These are phyloP conservation scores for Fomitopsis pinicola DNA, from an alignment of 1,284 basidiomycete species.

Conservation along the genomic window DNA sequence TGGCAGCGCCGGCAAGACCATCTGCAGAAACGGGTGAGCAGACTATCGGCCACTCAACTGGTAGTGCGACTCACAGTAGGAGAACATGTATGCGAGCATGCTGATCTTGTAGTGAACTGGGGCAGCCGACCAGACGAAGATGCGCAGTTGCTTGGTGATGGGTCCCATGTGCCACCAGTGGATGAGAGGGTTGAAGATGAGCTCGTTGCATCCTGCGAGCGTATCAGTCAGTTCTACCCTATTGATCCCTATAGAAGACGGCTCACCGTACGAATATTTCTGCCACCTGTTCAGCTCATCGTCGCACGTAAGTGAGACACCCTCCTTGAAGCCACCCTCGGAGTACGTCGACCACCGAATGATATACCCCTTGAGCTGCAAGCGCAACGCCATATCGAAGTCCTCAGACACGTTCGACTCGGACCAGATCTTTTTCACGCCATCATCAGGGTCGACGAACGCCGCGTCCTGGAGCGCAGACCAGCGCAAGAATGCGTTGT, in stretches of 20 bases:
- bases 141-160: constrained; percentile 71
- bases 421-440: constrained; percentile 74
- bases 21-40: constrained; percentile 33
- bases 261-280: constrained; percentile 79
- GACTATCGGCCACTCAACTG: too few relatives aligned
- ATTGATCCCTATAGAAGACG: constrained; percentile 3
- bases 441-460: constrained; percentile 64
- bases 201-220: constrained; percentile 53
- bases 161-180: constrained; percentile 73
- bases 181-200: constrained; percentile 74
- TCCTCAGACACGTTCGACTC: constrained; percentile 84
- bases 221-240: constrained; percentile 5
- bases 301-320: constrained; percentile 79
- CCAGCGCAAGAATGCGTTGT: constrained; percentile 88
- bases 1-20: constrained; percentile 66
- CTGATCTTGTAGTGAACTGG: constrained; percentile 82
- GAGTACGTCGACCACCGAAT: constrained; percentile 86
- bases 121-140: constrained; percentile 74
- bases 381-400: constrained; percentile 68
- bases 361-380: constrained; percentile 63
- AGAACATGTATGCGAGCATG: constrained; percentile 82
- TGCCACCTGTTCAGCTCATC: constrained; percentile 85
- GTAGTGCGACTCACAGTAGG: constrained; percentile 56
- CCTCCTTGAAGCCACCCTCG: constrained; percentile 80
- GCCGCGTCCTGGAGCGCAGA: constrained; percentile 77